Evolutionary conservation across 768 basidiomycete species (phyloP), one percentile per base, ranked within the genome.

Genomic region (Suillus plorans): DNA sequence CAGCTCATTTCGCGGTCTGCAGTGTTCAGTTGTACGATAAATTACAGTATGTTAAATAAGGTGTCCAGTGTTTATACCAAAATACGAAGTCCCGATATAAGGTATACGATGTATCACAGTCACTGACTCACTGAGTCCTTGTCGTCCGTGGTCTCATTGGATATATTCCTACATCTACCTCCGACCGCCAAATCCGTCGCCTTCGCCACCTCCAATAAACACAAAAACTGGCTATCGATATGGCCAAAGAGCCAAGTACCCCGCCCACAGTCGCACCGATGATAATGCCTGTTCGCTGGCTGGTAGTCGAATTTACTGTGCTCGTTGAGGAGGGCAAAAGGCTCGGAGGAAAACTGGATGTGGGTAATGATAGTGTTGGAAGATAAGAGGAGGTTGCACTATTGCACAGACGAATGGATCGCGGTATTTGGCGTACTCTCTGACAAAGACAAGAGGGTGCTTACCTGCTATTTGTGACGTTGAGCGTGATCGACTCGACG

Each of bases 381-480:
- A 76, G 63, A 58, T 69, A 72, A 4, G 74, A 72, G 4, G 74
- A 67, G 1, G 73, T 76, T 52, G 68, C 69, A 60, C 74, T 76
- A 61, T 44, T 5, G 36, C 18, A 14, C 20, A 18, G 14, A 34
- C 28, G 42, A 41, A 53, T 47, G 10, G 9, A 36, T 63, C 22
- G 57, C 22, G 41, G 28, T 18, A n/a, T 63, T 60, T 20, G 12
- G 31, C 22, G 56, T 13, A 10, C 25, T 61, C 49, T 50, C 39
- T 36, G 22, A 63, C 22, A 25, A 39, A 20, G 18, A 25, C 22
- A 37, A 60, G 3, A 9, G 25, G 44, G 8, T 42, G 68, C 77
- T 39, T 72, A 84, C 82, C 76, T 75, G 36, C 74, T 68, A 57
- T 78, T 76, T 4, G 75, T 57, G 9, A 82, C 81, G 12, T 74